Percentiles rank a stretch among this genome's conserved stretches.
Conservation (phyloP, 305 asterid species). For the Rubia tinctorum region DNA sequence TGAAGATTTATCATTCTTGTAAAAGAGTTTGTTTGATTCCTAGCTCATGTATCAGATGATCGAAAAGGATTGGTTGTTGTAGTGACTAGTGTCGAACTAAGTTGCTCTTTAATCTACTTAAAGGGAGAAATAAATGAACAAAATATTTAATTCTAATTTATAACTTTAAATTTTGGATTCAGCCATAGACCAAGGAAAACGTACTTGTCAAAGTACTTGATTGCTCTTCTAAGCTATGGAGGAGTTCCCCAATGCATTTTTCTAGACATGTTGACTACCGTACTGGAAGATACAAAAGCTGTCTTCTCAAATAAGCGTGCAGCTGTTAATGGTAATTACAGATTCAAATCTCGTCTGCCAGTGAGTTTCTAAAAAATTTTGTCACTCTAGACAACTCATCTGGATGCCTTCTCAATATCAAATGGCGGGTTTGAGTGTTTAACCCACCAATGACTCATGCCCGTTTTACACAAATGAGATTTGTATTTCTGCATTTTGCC, state of each 20-base stretch:
- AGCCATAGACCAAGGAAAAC: slow-evolving; percentile 60
- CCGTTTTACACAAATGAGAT: not conserved
- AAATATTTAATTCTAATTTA: not conserved
- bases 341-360: not conserved
- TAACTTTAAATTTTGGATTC: slow-evolving; percentile 9
- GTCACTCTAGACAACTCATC: not conserved
- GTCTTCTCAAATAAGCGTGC: slow-evolving; percentile 46
- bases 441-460: not conserved
- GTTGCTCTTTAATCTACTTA: not conserved
- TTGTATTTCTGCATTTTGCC: not conserved
- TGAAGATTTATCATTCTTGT: not conserved
- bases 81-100: not conserved
- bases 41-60: not conserved
- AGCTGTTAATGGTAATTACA: slow-evolving; percentile 66
- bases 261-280: slow-evolving; percentile 39
- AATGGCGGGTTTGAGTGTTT: not conserved
- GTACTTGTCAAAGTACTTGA: slow-evolving; percentile 55
- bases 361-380: not conserved
- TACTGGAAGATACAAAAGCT: slow-evolving; percentile 51
- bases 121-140: not conserved
- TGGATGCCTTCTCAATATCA: not conserved
- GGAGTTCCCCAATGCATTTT: slow-evolving; percentile 65
- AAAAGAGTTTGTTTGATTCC: not conserved
- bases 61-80: not conserved
- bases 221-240: slow-evolving; percentile 69